A percentile compares a stretch with the other conserved stretches of the same genome.
Evolutionary conservation across 1,139 yeast genomes (phyloP).

Genomic region (Kodamaea fungicola): DNA sequence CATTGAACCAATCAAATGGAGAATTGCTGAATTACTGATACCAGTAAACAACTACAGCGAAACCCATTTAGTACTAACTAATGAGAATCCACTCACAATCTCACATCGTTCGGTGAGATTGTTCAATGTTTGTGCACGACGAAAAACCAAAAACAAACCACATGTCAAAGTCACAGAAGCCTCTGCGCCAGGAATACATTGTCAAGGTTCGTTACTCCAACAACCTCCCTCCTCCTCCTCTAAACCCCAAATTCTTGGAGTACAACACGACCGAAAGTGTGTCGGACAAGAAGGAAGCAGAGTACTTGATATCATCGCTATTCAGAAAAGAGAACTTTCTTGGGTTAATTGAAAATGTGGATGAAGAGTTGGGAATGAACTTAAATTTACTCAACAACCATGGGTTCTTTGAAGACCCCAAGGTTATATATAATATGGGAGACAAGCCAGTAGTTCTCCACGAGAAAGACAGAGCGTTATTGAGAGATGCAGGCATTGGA

Average conservation of each 20-base stretch:
- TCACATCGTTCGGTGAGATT: slow-evolving; percentile 12
- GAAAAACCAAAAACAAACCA: not conserved
- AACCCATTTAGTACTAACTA: not conserved
- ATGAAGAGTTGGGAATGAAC: slow-evolving; percentile 75
- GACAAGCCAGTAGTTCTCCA: slow-evolving; percentile 47
- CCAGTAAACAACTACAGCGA: no score
- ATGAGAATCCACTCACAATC: slow-evolving; percentile 12
- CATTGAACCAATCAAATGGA: no score
- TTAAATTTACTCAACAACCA: slow-evolving; percentile 68
- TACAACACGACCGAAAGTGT: slow-evolving; percentile 40
- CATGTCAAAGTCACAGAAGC: slow-evolving; percentile 22
- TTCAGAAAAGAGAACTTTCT: slow-evolving; percentile 75
- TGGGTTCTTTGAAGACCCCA: slow-evolving; percentile 65
- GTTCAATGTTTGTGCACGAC: not conserved
- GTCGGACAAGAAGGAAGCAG: slow-evolving; percentile 49
- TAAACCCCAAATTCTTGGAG: slow-evolving; percentile 81
- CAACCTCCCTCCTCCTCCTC: slow-evolving; percentile 88
- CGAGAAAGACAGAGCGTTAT: slow-evolving; percentile 69
- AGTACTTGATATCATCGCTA: slow-evolving; percentile 67
- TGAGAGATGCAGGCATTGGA: slow-evolving; percentile 72
- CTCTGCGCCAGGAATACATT: slow-evolving; percentile 77
- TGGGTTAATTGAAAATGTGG: slow-evolving; percentile 60
- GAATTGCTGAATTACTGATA: no score
- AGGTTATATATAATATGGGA: slow-evolving; percentile 38
- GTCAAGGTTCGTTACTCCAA: slow-evolving; percentile 84